These are phyloP conservation scores for Leccinum boreale DNA, from an alignment of 768 basidiomycete species.

Conservation along the genomic window DNA sequence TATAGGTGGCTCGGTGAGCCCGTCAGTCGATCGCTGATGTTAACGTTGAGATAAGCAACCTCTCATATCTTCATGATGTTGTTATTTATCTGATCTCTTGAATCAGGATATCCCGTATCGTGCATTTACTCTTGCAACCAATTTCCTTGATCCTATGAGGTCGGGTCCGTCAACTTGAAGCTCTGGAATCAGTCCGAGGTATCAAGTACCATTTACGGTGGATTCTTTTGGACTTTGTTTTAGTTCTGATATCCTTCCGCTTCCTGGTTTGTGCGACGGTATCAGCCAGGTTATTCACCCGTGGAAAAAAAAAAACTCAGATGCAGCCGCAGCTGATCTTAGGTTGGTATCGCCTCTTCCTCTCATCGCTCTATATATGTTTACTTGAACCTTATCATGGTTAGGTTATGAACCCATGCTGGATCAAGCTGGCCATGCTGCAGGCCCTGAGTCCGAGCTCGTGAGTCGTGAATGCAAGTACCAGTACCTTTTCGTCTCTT, in stretches of 20 bases:
- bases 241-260: neutral
- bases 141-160: constrained; percentile 1
- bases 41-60: neutral
- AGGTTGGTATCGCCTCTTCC: constrained; percentile 36
- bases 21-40: constrained; percentile 37
- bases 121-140: neutral
- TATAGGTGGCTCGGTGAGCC: constrained; percentile 89
- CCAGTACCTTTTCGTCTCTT: neutral
- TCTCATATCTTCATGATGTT: neutral
- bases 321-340: constrained; percentile 75
- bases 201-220: constrained; percentile 16
- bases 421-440: constrained; percentile 77
- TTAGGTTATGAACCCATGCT: constrained; percentile 77
- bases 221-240: neutral
- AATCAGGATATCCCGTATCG: neutral
- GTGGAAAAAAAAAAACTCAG: constrained; percentile 60
- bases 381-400: neutral
- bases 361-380: neutral
- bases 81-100: neutral
- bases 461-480: constrained; percentile 73
- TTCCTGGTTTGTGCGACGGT: neutral
- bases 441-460: constrained; percentile 59
- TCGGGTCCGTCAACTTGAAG: constrained; percentile 6
- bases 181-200: constrained; percentile 11
- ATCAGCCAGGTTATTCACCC: neutral